phyloP scores from a whole-genome alignment of 441 rosid species.

The Manihot esculenta region DNA sequence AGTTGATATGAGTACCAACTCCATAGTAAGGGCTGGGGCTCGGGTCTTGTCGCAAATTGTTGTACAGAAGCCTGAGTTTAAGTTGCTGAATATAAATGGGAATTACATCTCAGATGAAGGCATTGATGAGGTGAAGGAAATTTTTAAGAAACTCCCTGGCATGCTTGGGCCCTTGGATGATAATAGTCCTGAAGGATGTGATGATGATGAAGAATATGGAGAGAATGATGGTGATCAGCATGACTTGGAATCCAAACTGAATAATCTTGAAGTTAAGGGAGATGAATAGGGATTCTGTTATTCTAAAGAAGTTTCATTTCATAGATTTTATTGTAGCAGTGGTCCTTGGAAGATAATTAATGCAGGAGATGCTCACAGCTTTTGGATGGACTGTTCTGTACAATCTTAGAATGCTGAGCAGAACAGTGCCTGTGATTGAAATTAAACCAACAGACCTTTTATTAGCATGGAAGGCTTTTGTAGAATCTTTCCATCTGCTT shows the following conservation, averaged over 20 bases:
- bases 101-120: conserved; percentile 89
- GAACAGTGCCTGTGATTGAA: conserved; percentile 12
- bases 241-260: conserved; percentile 70
- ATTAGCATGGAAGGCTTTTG: conserved; percentile 17
- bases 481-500: conserved; percentile 1
- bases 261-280: conserved; percentile 56
- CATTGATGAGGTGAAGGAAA: conserved; percentile 72
- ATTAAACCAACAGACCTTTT: conserved; percentile 8
- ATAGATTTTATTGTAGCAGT: conserved; percentile 22
- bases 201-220: conserved; percentile 49
- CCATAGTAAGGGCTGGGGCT: conserved; percentile 70
- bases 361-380: conserved; percentile 25
- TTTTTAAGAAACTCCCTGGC: conserved; percentile 58
- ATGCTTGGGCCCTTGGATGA: conserved; percentile 76
- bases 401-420: conserved; percentile 21
- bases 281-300: conserved; percentile 34
- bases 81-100: conserved; percentile 65
- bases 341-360: conserved; percentile 20
- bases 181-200: conserved; percentile 81
- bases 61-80: conserved; percentile 61
- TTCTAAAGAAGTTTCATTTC: conserved; percentile 9
- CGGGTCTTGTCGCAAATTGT: conserved; percentile 61
- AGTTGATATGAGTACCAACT: conserved; percentile 68
- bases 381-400: conserved; percentile 28
- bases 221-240: conserved; percentile 45